These are phyloP conservation scores for Rhododendron ferrugineum DNA, from an alignment of 148 eudicot genomes.

Conservation along the genomic window DNA sequence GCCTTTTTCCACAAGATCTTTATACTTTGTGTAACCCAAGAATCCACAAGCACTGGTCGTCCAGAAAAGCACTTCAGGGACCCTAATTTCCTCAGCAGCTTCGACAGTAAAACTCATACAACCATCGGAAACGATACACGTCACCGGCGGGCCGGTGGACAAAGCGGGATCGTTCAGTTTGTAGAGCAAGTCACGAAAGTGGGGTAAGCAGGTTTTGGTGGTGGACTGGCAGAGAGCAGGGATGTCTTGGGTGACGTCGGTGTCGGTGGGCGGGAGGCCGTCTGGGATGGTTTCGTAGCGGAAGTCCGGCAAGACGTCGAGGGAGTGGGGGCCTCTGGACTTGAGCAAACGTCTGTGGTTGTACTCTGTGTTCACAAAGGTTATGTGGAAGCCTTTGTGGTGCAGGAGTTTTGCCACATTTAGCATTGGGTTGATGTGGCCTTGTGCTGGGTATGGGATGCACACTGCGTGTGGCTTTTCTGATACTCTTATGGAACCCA, in stretches of 20 bases:
- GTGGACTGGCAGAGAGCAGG: conserved; percentile 36
- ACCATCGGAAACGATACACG: conserved; percentile 46
- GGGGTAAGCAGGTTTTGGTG: conserved; percentile 23
- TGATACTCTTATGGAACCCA: conserved; percentile 1
- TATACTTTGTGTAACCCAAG: conserved; percentile 32
- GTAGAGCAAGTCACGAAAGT: conserved; percentile 27
- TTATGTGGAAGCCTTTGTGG: not conserved
- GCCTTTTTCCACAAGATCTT: conserved; percentile 32
- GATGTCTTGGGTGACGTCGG: conserved; percentile 45
- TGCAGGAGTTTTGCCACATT: not conserved
- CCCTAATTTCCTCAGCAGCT: conserved; percentile 41
- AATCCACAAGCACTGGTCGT: conserved; percentile 50
- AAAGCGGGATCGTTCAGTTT: conserved; percentile 16
- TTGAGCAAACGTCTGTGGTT: conserved; percentile 36
- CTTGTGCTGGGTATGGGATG: conserved; percentile 63
- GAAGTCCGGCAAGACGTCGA: conserved; percentile 49
- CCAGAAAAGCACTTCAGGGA: conserved; percentile 54
- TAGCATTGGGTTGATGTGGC: conserved; percentile 61
- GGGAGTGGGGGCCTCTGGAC: conserved; percentile 39
- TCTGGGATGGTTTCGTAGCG: conserved; percentile 58
- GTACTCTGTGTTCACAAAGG: not conserved
- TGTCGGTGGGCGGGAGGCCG: conserved; percentile 43
- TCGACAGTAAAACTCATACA: conserved; percentile 40
- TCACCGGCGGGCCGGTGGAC: conserved; percentile 33
- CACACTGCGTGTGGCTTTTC: conserved; percentile 51